A percentile compares a stretch with the other conserved stretches of the same genome.
Conservation (phyloP, 495 filamentous ascomycete genomes). For the Aspergillus panamensis region DNA sequence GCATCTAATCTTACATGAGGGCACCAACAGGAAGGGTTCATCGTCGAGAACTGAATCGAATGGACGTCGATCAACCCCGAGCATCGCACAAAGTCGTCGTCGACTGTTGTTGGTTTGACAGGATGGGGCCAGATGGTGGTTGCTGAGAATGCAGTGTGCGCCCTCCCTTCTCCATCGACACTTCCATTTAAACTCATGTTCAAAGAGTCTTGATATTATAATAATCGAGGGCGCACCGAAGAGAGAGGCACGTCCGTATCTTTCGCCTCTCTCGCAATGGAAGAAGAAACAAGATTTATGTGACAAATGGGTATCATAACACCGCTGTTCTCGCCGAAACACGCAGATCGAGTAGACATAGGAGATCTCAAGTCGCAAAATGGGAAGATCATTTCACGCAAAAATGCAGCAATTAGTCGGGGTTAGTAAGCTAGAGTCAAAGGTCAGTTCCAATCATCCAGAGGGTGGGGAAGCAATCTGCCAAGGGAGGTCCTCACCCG, state of each 20-base stretch:
- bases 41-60: too few species aligned
- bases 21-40: too few species aligned
- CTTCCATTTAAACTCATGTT: neutral
- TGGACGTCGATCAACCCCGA: too few species aligned
- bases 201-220: conserved; percentile 12
- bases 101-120: neutral
- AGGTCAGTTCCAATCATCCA: conserved; percentile 22
- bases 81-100: too few species aligned
- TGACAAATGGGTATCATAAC: conserved; percentile 48
- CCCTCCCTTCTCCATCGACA: neutral
- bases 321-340: conserved; percentile 36
- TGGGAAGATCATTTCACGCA: conserved; percentile 13
- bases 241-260: conserved; percentile 6
- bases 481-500: conserved; percentile 37
- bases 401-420: conserved; percentile 36
- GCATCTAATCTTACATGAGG: too few species aligned
- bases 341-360: conserved; percentile 34
- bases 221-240: conserved; percentile 15
- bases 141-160: neutral
- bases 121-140: neutral
- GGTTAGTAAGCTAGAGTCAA: conserved; percentile 48
- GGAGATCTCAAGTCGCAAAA: conserved; percentile 19
- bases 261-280: conserved; percentile 19
- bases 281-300: conserved; percentile 33
- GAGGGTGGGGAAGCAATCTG: neutral